Conservation (phyloP, 352 stramenopile genomes). For the Pythium apleroticum region DNA sequence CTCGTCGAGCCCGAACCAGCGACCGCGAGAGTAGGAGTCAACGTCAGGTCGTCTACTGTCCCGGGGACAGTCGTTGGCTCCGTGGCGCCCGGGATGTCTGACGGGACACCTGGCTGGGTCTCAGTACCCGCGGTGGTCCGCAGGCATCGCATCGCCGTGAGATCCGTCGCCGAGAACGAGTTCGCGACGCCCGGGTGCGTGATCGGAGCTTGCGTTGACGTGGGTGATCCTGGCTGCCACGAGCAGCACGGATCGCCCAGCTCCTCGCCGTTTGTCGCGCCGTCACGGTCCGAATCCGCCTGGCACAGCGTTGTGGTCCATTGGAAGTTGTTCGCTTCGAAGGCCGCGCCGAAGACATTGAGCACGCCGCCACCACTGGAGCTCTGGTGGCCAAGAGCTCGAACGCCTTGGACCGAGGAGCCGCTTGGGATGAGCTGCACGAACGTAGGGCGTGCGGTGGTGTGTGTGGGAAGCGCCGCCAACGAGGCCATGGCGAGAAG, state of each 20-base stretch:
- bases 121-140: background rate
- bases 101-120: background rate
- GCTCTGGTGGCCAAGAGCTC: slow-evolving; percentile 58
- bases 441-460: slow-evolving; percentile 39
- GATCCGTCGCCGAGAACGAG: slow-evolving; percentile 25
- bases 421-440: slow-evolving; percentile 65
- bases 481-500: background rate
- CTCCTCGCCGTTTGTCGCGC: slow-evolving; percentile 87
- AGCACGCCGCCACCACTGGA: slow-evolving; percentile 42
- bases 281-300: slow-evolving; percentile 72
- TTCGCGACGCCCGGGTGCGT: slow-evolving; percentile 36
- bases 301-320: slow-evolving; percentile 68
- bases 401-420: slow-evolving; percentile 40
- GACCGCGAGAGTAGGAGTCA: background rate
- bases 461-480: background rate
- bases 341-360: slow-evolving; percentile 67
- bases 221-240: slow-evolving; percentile 34
- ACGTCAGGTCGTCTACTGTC: background rate
- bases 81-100: background rate
- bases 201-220: slow-evolving; percentile 11
- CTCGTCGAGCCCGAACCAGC: background rate
- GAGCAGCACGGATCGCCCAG: slow-evolving; percentile 85
- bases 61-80: background rate
- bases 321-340: slow-evolving; percentile 32
- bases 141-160: slow-evolving; percentile 27